phyloP scores from a whole-genome alignment of 306 rosid species.

The Dryas drummondii region DNA sequence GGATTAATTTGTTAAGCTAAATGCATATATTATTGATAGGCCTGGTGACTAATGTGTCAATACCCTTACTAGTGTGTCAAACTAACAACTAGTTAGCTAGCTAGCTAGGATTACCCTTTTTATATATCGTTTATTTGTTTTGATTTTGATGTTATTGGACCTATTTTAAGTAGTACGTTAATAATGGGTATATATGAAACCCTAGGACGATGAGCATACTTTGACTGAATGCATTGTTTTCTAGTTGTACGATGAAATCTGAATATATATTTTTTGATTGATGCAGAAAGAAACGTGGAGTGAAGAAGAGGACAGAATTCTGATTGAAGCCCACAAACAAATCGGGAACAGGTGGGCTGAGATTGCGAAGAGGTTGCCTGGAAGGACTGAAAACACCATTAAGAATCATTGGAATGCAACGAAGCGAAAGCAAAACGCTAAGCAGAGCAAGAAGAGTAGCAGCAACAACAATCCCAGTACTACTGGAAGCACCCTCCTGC shows the following conservation, averaged over 20 bases:
- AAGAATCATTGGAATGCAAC: conserved; percentile 86
- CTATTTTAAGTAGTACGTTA: neutral
- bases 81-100: neutral
- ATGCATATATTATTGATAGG: too few species aligned
- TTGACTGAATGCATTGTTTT: neutral
- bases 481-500: conserved; percentile 31
- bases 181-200: neutral
- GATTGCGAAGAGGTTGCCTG: conserved; percentile 56
- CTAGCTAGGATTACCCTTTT: neutral
- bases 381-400: conserved; percentile 64
- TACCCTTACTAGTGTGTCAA: too few species aligned
- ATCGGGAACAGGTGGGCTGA: conserved; percentile 81
- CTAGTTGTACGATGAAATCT: too few species aligned
- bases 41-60: too few species aligned
- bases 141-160: neutral
- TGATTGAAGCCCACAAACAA: conserved; percentile 56
- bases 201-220: neutral
- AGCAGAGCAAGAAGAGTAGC: conserved; percentile 22
- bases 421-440: conserved; percentile 47
- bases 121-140: neutral
- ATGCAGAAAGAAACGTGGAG: conserved; percentile 77
- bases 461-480: neutral
- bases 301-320: conserved; percentile 56
- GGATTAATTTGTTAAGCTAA: too few species aligned
- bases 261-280: too few species aligned